phyloP scores from a whole-genome alignment of 768 basidiomycete genomes.

The Galerina sulciceps region DNA sequence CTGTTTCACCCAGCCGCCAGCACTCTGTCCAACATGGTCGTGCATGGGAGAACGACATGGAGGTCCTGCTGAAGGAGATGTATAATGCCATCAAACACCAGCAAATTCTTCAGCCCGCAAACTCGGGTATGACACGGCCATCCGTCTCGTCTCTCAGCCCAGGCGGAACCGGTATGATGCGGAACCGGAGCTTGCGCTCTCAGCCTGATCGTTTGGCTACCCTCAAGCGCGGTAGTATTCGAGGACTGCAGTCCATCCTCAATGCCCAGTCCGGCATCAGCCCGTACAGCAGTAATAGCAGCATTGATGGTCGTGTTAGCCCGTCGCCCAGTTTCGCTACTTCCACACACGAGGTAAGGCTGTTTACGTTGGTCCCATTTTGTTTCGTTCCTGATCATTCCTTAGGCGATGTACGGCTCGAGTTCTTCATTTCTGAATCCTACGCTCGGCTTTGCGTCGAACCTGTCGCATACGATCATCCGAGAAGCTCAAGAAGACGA shows the following conservation, averaged over 20 bases:
- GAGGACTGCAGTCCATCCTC: conserved; percentile 84
- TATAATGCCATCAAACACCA: conserved; percentile 90
- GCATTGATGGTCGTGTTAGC: conserved; percentile 87
- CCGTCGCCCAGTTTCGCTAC: conserved; percentile 95
- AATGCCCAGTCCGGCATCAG: conserved; percentile 66
- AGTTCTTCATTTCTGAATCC: conserved; percentile 77
- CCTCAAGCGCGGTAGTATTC: conserved; percentile 90
- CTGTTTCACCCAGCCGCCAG: conserved; percentile 24
- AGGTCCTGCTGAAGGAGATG: conserved; percentile 92
- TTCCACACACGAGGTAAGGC: conserved; percentile 77
- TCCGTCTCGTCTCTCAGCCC: conserved; percentile 64
- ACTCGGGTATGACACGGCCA: conserved; percentile 46
- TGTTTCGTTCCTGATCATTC: background rate
- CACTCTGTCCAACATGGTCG: conserved; percentile 46
- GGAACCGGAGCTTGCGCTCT: conserved; percentile 75
- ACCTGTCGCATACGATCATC: conserved; percentile 95
- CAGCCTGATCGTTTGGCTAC: conserved; percentile 74
- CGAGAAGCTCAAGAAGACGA: conserved; percentile 93
- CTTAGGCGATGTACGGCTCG: conserved; percentile 62
- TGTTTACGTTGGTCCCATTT: background rate
- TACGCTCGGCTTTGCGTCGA: conserved; percentile 95
- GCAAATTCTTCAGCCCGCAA: conserved; percentile 85
- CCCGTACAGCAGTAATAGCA: conserved; percentile 85
- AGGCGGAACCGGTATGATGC: conserved; percentile 50
- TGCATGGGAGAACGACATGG: conserved; percentile 87